phyloP scores from a whole-genome alignment of 1,139 yeast genomes.

The Geotrichum restrictum region DNA sequence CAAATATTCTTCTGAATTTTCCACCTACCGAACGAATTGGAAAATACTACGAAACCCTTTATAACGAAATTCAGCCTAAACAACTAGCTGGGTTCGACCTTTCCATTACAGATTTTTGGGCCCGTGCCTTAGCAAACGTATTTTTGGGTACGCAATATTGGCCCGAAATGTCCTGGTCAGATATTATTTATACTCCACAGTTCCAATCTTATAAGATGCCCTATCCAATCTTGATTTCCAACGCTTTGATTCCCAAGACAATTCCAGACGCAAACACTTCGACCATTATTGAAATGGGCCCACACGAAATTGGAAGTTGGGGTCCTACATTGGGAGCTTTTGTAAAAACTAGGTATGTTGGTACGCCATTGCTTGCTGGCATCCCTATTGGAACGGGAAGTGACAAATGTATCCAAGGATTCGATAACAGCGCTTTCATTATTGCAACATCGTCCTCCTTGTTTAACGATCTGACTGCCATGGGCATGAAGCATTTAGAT shows the following conservation, averaged over 20 bases:
- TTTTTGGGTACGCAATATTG: conserved; percentile 51
- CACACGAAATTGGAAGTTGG: conserved; percentile 87
- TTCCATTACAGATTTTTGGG: conserved; percentile 81
- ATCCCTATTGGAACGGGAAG: conserved; percentile 10
- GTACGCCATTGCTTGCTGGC: conserved; percentile 63
- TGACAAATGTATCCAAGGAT: conserved; percentile 56
- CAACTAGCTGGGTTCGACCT: conserved; percentile 64
- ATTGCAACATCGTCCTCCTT: conserved; percentile 74
- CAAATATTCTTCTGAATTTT: neutral
- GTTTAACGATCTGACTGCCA: conserved; percentile 54
- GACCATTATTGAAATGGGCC: conserved; percentile 72
- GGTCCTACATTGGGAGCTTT: conserved; percentile 71
- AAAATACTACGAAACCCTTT: conserved; percentile 47
- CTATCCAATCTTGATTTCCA: conserved; percentile 73
- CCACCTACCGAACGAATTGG: conserved; percentile 39
- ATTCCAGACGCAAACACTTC: conserved; percentile 56
- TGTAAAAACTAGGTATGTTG: conserved; percentile 65
- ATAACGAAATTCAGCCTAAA: conserved; percentile 53
- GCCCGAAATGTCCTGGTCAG: conserved; percentile 65
- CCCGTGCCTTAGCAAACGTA: conserved; percentile 70
- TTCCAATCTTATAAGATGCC: conserved; percentile 68
- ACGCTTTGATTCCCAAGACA: conserved; percentile 68
- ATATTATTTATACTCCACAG: conserved; percentile 47
- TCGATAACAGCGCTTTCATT: conserved; percentile 70
- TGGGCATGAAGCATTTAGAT: conserved; percentile 21